Evolutionary conservation across 1,284 basidiomycete species (phyloP), one percentile per base, ranked within the genome.

Genomic region (Takashimella koratensis): DNA sequence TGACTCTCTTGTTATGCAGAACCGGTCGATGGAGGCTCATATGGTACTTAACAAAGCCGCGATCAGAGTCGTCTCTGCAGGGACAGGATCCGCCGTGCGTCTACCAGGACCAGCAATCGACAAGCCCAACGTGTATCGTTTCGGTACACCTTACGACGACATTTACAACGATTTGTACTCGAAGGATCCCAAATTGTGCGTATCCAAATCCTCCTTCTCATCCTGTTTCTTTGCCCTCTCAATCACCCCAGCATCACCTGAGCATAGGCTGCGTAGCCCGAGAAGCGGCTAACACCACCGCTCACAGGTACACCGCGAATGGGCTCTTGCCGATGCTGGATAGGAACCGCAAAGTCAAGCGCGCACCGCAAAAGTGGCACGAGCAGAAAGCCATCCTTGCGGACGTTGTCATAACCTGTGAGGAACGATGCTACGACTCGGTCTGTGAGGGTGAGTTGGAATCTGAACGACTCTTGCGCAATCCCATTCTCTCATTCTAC

Each of bases 1-100:
- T n/a, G n/a, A n/a, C n/a, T n/a, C n/a, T 36, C 16, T 36, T 16
- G 30, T 36, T 36, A 16, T 16, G 8, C 74, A 98, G 90, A 99
- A 99, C 73, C 87, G 96, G 30, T 98, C 94, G 1, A 99, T 99
- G 96, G 95, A 98, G 74, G 96, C 92, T 0, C 96, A 99, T 72
- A 84, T 86, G 66, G 90, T 96, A 10, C 77, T 99, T 43, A 79
- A 86, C 40, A 87, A 92, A 76, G 92, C 90, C 46, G 90, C 93
- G 1, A 88, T 88, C 70, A 86, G 85, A 46, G 96, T 98, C 43
- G 86, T 90, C 52, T 98, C 95, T 1, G 93, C 86, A 6, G 96
- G 96, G 6, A 98, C 96, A 46, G 96, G 96, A 21, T 97, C 95
- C 1, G 91, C 93, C 16, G 96, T 99, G 48, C 88, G 96, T 45